These are phyloP conservation scores for Solanum hybrid DNA, from an alignment of 305 asterid genomes.

Conservation along the genomic window DNA sequence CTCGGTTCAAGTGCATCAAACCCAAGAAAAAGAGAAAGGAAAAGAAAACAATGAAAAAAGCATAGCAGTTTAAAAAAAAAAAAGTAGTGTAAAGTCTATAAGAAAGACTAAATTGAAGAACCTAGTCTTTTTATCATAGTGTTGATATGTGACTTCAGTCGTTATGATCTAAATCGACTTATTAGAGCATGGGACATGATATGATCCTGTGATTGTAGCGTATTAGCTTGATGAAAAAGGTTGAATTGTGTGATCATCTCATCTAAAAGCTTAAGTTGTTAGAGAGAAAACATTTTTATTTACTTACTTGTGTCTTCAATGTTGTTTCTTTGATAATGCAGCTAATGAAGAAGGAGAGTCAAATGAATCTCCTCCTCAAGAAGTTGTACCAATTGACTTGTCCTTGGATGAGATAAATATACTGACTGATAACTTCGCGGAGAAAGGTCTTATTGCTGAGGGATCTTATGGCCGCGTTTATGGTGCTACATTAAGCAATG, in stretches of 20 bases:
- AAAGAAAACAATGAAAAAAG: neutral
- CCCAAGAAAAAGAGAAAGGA: neutral
- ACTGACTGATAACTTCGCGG: slow-evolving; percentile 53
- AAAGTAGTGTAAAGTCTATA: neutral
- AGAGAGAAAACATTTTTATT: neutral
- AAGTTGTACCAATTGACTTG: slow-evolving; percentile 46
- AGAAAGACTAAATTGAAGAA: neutral
- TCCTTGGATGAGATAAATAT: slow-evolving; percentile 44
- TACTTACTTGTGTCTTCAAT: neutral
- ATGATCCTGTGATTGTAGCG: neutral
- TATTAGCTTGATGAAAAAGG: neutral
- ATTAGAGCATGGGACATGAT: neutral
- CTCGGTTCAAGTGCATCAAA: neutral
- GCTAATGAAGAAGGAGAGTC: slow-evolving; percentile 62
- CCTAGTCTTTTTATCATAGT: neutral
- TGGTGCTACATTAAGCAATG: slow-evolving; percentile 40
- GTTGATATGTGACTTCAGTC: neutral
- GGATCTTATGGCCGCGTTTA: slow-evolving; percentile 79
- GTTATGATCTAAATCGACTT: neutral
- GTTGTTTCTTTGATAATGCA: neutral
- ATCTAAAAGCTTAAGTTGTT: neutral
- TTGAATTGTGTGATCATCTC: neutral
- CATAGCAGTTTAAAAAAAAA: neutral
- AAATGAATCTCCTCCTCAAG: slow-evolving; percentile 45
- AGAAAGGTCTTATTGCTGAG: slow-evolving; percentile 59